phyloP scores from a whole-genome alignment of 306 rosid genomes.

The Oemleria cerasiformis region DNA sequence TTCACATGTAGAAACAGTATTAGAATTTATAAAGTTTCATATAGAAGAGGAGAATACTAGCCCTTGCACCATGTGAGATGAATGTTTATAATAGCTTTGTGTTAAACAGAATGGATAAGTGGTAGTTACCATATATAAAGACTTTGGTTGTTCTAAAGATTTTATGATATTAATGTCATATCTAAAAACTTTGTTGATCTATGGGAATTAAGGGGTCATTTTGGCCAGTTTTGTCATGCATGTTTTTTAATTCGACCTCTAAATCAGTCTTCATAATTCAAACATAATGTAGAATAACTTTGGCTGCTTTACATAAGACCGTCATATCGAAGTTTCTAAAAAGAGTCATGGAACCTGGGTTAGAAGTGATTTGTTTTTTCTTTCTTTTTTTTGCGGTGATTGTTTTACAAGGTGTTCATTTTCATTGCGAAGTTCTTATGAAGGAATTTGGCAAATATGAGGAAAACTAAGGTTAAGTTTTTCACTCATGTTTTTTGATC shows the following conservation, averaged over 20 bases:
- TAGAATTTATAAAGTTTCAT: neutral
- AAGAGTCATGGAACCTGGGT: too few species aligned
- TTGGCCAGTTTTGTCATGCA: neutral
- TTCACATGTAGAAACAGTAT: neutral
- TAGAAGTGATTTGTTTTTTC: too few species aligned
- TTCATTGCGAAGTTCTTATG: too few species aligned
- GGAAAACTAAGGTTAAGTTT: too few species aligned
- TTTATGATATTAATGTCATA: neutral
- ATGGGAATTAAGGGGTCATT: neutral
- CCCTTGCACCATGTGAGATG: neutral
- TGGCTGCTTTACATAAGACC: too few species aligned
- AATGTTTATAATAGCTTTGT: neutral
- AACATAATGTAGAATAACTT: too few species aligned
- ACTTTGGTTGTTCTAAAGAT: neutral
- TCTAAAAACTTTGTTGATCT: neutral
- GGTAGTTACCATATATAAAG: neutral
- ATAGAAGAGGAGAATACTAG: neutral
- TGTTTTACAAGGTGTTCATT: too few species aligned
- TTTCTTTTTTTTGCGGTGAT: too few species aligned
- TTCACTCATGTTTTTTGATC: too few species aligned
- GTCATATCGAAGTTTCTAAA: too few species aligned
- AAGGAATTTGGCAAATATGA: too few species aligned
- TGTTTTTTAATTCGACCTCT: neutral
- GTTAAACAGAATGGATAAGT: neutral
- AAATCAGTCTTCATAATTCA: neutral